Evolutionary conservation across 345 rosid genomes (phyloP).

Genomic region (Tarenaya hassleriana): DNA sequence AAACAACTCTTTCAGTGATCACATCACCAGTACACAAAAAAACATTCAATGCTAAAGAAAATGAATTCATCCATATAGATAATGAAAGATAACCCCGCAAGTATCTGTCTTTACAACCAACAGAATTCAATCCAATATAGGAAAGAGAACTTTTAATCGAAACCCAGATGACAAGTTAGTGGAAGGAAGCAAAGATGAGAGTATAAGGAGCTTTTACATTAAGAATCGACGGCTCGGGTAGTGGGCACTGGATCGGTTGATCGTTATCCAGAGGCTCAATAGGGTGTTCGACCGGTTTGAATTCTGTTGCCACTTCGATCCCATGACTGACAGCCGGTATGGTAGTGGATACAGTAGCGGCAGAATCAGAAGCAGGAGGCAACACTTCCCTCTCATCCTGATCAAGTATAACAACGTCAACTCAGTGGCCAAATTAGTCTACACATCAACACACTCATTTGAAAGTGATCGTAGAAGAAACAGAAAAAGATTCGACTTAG

Average conservation of each 20-base stretch:
- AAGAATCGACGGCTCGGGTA: slow-evolving; percentile 87
- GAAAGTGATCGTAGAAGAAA: too few relatives aligned
- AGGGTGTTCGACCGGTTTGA: slow-evolving; percentile 94
- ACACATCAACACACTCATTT: too few relatives aligned
- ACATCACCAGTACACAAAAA: too few relatives aligned
- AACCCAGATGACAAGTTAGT: too few relatives aligned
- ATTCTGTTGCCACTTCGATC: slow-evolving; percentile 73
- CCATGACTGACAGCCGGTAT: slow-evolving; percentile 58
- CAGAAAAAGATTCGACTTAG: not conserved
- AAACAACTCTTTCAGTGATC: too few relatives aligned
- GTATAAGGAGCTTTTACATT: slow-evolving; percentile 47
- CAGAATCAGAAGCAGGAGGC: slow-evolving; percentile 47
- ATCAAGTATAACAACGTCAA: slow-evolving; percentile 4
- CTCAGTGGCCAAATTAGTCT: slow-evolving; percentile 8
- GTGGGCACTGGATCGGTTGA: slow-evolving; percentile 76
- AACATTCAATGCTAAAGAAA: slow-evolving; percentile 4
- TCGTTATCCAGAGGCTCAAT: slow-evolving; percentile 76
- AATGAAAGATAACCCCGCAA: not conserved
- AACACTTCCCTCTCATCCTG: slow-evolving; percentile 66
- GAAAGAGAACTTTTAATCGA: too few relatives aligned
- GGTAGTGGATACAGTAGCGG: slow-evolving; percentile 28
- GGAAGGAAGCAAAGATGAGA: too few relatives aligned
- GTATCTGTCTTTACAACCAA: too few relatives aligned
- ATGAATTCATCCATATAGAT: not conserved
- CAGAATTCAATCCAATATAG: too few relatives aligned